Base-by-base conservation (phyloP, 2,329 filamentous ascomycete species). In the Penicillium sp. region DNA sequence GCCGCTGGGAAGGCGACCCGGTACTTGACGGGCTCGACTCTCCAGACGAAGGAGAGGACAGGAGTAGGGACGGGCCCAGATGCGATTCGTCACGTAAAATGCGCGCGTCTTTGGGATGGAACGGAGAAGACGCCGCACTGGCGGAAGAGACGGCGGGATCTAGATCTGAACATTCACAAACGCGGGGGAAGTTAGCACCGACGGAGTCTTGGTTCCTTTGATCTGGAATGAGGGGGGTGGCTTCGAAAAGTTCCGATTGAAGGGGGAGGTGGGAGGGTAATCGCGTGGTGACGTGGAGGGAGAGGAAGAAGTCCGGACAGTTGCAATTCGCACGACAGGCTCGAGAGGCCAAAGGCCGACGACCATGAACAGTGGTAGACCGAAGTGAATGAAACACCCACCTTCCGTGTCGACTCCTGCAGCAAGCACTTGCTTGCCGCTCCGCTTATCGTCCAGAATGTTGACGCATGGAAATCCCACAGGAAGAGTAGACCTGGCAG, bases 381-480 rank as follows among this genome's bases (percentile, higher is more conserved):
- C 57, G 56, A 57, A 63, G 39, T 43, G 35, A 60, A 57, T 63
- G 58, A 76, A 43, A 31, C 76, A 62, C 52, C 41, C 67, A 79
- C 77, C 73, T 77, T 78, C 77, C 77, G 76, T 77, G 71, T 78
- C 75, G 76, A 76, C 75, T 74, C 71, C 72, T 74, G 76, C 76
- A 78, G 76, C 77, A 79, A 79, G 76, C 77, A 75, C 73, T 74
- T 73, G 77, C 77, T 78, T 78, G 77, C 77, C 73, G 77, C 77
- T 75, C 71, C 71, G 69, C 66, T 75, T 78, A 78, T 73, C 64
- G 69, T 71, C 71, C 72, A 75, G 71, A 78, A 78, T 78, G 68
- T 73, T 78, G 76, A 77, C 75, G 75, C 76, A 79, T 79, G 75
- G 75, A 77, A 78, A 71, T 73, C 68, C 72, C 70, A 68, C 65